Conservation (phyloP, 345 rosid species). For the Citrus cavaleriei region DNA sequence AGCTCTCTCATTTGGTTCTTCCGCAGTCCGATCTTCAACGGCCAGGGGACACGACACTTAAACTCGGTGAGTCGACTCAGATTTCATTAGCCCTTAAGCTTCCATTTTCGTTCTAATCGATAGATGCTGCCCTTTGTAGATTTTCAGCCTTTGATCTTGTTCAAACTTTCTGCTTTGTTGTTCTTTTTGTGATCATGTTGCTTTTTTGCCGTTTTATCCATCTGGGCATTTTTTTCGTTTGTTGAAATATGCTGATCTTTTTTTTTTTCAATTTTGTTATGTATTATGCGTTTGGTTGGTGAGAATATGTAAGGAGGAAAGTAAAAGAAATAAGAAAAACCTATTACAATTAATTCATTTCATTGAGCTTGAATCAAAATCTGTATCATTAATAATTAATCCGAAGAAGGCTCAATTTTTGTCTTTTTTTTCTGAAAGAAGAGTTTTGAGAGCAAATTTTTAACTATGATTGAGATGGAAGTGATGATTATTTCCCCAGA, state of each 20-base stretch:
- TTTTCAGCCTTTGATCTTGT: neutral
- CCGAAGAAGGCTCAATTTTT: neutral
- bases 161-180: neutral
- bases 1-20: neutral
- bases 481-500: slow-evolving; percentile 15
- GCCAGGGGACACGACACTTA: neutral
- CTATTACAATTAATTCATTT: neutral
- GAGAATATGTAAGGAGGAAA: neutral
- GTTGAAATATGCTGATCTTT: neutral
- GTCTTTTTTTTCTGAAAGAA: no score
- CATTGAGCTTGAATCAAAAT: no score
- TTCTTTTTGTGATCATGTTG: neutral
- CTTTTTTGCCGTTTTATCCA: neutral
- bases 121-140: neutral
- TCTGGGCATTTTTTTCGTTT: neutral
- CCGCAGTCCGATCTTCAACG: neutral
- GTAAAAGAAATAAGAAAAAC: neutral
- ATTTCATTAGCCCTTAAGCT: no score
- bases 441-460: no score
- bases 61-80: neutral
- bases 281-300: no score
- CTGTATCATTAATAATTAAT: no score
- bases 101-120: neutral
- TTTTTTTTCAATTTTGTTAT: neutral
- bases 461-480: neutral